Base-by-base conservation (phyloP, 129 eudicot species). In the Escallonia rubra region DNA sequence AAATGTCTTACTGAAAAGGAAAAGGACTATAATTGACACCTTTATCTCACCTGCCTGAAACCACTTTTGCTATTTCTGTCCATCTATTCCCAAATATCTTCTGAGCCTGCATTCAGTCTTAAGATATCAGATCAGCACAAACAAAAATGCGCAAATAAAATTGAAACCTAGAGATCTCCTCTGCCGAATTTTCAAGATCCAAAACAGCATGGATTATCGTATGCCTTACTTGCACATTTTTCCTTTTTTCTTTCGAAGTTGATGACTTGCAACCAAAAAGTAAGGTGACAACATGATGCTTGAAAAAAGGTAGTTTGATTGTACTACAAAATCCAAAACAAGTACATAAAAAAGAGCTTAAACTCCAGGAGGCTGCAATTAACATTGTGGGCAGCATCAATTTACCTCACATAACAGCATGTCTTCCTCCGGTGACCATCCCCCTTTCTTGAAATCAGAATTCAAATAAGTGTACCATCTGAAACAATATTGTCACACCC, bases 391-490 rank as follows among this genome's bases (percentile, higher is more conserved):
- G 57, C 34, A 16, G 57, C 61, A 66, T 67, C 41, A 53, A 8
- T 43, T 15, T 56, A 68, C 72, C 72, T 68, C 72, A 56, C 72
- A 68, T 56, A 68, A 34, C 4, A 94, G 90, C 82, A 87, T 66
- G 74, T 94, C 99, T 83, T 94, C 99, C 68, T 94, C 99, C 0
- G 87, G 99, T 57, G 97, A 80, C 97, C 99, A 94, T 55, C 99
- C 99, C 52, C 97, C 97, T 74, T 85, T 89, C 74, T 89, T 94
- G 79, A 84, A 87, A 83, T 94, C 93, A 63, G 97, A 89, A 74
- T 94, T 94, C 85, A 89, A 86, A 78, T 94, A 89, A 51, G 97
- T 86, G 76, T 69, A 94, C 99, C 99, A 94, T 76, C 99, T 94
- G 83, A 67, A 52, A 41, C 7, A 75, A 34, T 23, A 23, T 23